A percentile compares a stretch with the other conserved stretches of the same genome.
Evolutionary conservation across 2,329 filamentous ascomycete genomes (phyloP).

Genomic region (Hymenoscyphus repandus): DNA sequence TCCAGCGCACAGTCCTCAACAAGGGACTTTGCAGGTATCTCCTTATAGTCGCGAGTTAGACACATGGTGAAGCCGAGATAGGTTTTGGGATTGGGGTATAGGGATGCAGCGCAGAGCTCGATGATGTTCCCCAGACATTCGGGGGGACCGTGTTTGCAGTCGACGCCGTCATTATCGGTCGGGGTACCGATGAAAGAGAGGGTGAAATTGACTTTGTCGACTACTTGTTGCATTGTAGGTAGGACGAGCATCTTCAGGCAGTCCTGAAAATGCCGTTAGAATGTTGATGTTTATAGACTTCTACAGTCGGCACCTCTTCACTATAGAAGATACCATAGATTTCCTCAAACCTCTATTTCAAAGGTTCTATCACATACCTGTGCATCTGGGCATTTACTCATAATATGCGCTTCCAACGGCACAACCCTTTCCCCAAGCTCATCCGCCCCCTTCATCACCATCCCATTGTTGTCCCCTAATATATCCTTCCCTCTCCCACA

Average conservation of each 20-base stretch:
- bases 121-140: constrained; percentile 95
- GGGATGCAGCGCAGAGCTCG: constrained; percentile 79
- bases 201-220: constrained; percentile 83
- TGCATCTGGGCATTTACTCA: constrained; percentile 95
- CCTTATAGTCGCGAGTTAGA: constrained; percentile 66
- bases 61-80: constrained; percentile 94
- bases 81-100: constrained; percentile 81
- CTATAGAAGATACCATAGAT: too few species aligned
- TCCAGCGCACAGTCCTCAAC: constrained; percentile 86
- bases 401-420: constrained; percentile 89
- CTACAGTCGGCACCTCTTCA: too few species aligned
- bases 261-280: constrained; percentile 39
- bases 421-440: constrained; percentile 34
- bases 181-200: constrained; percentile 82
- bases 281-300: not conserved
- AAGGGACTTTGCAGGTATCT: constrained; percentile 74
- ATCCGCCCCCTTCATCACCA: not conserved
- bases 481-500: not conserved
- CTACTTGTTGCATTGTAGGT: constrained; percentile 77
- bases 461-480: not conserved
- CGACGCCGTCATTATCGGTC: constrained; percentile 74
- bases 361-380: constrained; percentile 37
- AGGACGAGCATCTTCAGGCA: constrained; percentile 77
- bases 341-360: not conserved
- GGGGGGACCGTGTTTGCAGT: constrained; percentile 81